Evolutionary conservation across 1,139 yeast species (phyloP).

Genomic region (Scheffersomyces segobiensis): DNA sequence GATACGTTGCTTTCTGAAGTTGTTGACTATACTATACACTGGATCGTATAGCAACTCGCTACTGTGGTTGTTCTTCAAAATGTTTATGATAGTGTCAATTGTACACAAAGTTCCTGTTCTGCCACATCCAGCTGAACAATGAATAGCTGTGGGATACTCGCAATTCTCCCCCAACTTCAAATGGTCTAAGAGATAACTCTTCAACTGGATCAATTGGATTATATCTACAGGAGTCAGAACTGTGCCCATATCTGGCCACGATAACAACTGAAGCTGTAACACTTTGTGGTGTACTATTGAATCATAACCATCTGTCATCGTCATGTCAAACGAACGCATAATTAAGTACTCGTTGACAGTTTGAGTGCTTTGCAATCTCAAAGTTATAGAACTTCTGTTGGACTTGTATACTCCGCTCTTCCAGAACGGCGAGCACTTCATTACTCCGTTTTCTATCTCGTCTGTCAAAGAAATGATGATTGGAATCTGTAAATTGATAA

Average conservation of each 20-base stretch:
- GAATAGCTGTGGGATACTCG: slow-evolving; percentile 58
- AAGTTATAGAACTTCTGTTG: slow-evolving; percentile 31
- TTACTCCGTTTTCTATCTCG: slow-evolving; percentile 52
- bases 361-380: slow-evolving; percentile 22
- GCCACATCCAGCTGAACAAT: slow-evolving; percentile 93
- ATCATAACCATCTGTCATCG: slow-evolving; percentile 19
- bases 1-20: slow-evolving; percentile 67
- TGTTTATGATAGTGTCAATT: slow-evolving; percentile 62
- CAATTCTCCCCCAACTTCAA: slow-evolving; percentile 4
- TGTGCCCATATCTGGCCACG: slow-evolving; percentile 59
- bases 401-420: slow-evolving; percentile 45
- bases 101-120: slow-evolving; percentile 86
- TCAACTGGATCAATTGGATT: slow-evolving; percentile 41
- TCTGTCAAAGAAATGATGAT: slow-evolving; percentile 52
- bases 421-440: slow-evolving; percentile 61
- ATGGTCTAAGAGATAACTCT: slow-evolving; percentile 27
- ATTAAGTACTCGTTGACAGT: slow-evolving; percentile 18
- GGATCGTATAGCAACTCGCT: slow-evolving; percentile 32
- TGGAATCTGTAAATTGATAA: slow-evolving; percentile 43
- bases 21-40: slow-evolving; percentile 54
- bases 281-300: slow-evolving; percentile 21
- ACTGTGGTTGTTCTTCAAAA: slow-evolving; percentile 24
- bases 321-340: slow-evolving; percentile 38
- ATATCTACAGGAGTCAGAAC: slow-evolving; percentile 39
- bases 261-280: slow-evolving; percentile 48